Evolutionary conservation across 257 asterid species (phyloP).

Genomic region (Solanum virginianum): DNA sequence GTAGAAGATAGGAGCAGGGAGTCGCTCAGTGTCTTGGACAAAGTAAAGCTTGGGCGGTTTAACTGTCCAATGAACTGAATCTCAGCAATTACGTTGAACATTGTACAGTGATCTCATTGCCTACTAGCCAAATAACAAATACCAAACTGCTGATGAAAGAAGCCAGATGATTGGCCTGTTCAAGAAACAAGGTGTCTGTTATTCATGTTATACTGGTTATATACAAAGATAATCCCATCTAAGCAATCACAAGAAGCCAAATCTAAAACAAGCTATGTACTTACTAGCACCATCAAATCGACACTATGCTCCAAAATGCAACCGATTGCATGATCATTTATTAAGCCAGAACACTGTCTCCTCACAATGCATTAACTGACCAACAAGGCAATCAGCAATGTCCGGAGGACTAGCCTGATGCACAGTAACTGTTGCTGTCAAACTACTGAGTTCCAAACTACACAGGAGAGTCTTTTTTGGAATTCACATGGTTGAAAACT

Average conservation of each 20-base stretch:
- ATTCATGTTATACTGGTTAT: background rate
- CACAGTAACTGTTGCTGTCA: slow-evolving; percentile 2
- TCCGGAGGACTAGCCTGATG: background rate
- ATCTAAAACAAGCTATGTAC: background rate
- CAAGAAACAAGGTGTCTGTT: background rate
- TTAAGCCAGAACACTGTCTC: background rate
- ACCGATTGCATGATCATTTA: background rate
- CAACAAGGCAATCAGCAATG: background rate
- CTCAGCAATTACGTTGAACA: background rate
- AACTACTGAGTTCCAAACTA: slow-evolving; percentile 50
- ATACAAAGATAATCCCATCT: background rate
- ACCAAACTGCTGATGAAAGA: background rate
- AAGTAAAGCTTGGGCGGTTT: background rate
- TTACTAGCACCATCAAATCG: background rate
- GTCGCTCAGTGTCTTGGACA: background rate
- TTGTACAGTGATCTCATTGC: background rate
- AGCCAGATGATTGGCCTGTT: background rate
- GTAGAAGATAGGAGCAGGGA: background rate
- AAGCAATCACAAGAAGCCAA: background rate
- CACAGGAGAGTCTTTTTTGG: slow-evolving; percentile 35
- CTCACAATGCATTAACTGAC: background rate
- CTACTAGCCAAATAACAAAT: background rate
- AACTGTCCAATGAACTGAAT: background rate
- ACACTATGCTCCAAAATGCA: background rate
- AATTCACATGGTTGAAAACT: slow-evolving; percentile 37